Percentiles rank a stretch among this genome's conserved stretches.
Conservation (phyloP, 495 filamentous ascomycete species). For the Penicillium coffeae region DNA sequence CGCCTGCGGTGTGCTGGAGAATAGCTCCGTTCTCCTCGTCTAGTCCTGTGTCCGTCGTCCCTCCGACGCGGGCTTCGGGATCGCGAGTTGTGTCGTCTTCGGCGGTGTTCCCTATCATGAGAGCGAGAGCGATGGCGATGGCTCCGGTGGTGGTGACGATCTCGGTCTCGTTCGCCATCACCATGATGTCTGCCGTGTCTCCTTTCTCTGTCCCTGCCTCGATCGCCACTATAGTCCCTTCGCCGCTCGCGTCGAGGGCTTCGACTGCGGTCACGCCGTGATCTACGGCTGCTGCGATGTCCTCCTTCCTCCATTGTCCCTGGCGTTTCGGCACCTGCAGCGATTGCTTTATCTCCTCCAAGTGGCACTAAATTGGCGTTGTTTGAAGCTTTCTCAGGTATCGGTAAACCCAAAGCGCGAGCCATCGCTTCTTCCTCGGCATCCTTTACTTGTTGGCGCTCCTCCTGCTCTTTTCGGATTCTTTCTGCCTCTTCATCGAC, state of each 20-base stretch:
- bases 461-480: conserved; percentile 61
- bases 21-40: conserved; percentile 24
- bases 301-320: conserved; percentile 23
- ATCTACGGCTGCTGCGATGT: conserved; percentile 22
- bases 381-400: conserved; percentile 40
- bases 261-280: conserved; percentile 29
- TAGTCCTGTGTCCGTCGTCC: conserved; percentile 15
- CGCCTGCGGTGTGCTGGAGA: conserved; percentile 28
- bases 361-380: conserved; percentile 45
- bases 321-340: conserved; percentile 18
- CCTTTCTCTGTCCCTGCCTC: conserved; percentile 34
- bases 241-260: conserved; percentile 30
- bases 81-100: conserved; percentile 25
- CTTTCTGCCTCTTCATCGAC: conserved; percentile 54
- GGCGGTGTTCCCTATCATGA: conserved; percentile 21
- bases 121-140: conserved; percentile 35
- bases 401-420: conserved; percentile 72
- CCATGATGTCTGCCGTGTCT: conserved; percentile 34
- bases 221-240: conserved; percentile 26
- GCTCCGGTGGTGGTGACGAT: conserved; percentile 27
- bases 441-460: conserved; percentile 79
- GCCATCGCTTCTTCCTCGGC: conserved; percentile 89
- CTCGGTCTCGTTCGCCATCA: conserved; percentile 23
- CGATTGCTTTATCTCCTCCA: conserved; percentile 28
- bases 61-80: conserved; percentile 31